Percentiles rank a stretch among this genome's conserved stretches.
These are phyloP conservation scores for Amaranthus palmeri DNA, from an alignment of 148 eudicot species.

Conservation along the genomic window DNA sequence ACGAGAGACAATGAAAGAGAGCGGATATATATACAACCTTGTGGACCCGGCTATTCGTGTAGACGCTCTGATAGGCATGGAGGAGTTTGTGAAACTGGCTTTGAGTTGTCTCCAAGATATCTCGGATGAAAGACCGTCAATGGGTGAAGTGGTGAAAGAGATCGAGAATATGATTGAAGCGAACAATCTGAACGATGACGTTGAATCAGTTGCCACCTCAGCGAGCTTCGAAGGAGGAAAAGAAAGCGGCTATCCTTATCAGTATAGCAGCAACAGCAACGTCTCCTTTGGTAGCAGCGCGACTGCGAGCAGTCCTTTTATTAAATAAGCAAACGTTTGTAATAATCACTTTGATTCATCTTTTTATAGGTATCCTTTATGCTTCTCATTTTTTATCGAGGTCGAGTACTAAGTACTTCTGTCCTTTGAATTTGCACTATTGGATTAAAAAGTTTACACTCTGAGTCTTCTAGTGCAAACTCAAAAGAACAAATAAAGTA, in stretches of 20 bases:
- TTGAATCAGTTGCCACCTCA: slow-evolving; percentile 48
- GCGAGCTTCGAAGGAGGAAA: slow-evolving; percentile 38
- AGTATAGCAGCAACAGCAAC: slow-evolving; percentile 16
- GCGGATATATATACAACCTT: slow-evolving; percentile 35
- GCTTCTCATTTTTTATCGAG: too few species aligned
- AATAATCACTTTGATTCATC: too few species aligned
- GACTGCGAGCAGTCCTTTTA: slow-evolving; percentile 11
- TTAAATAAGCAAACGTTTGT: slow-evolving; percentile 17
- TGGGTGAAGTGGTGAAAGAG: slow-evolving; percentile 63
- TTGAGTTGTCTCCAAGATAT: slow-evolving; percentile 51
- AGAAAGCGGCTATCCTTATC: slow-evolving; percentile 35
- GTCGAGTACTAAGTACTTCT: too few species aligned
- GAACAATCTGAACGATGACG: slow-evolving; percentile 37
- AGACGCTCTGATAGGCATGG: slow-evolving; percentile 35
- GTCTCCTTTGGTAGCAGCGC: slow-evolving; percentile 7
- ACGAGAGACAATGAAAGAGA: slow-evolving; percentile 37
- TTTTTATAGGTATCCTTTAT: too few species aligned
- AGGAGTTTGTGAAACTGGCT: slow-evolving; percentile 48
- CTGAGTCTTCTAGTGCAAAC: too few species aligned
- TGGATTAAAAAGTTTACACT: too few species aligned
- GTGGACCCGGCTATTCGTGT: slow-evolving; percentile 38
- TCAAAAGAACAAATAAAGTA: too few species aligned
- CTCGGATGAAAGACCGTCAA: slow-evolving; percentile 48
- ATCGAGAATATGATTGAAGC: slow-evolving; percentile 50
- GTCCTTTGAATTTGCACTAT: too few species aligned